Evolutionary conservation across 73 alveolate genomes (phyloP), one percentile per base, ranked within the genome.

Genomic region (Effrenium voratum): DNA sequence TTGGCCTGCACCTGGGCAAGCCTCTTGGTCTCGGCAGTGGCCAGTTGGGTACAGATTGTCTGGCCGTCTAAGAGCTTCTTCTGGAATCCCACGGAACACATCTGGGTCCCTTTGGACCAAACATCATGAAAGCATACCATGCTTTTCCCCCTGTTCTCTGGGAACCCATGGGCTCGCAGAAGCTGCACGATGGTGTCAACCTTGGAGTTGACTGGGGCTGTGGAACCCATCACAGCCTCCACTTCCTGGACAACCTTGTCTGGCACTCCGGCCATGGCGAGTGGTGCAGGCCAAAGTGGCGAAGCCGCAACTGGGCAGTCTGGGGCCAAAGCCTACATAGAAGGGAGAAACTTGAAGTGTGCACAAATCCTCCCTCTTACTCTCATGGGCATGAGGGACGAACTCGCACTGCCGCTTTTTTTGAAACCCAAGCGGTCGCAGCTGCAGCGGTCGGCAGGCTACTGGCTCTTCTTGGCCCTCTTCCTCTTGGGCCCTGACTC

Each of bases 231-330:
- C 32, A 19, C 15, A 55, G 3, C 6, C 26, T 55, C 68, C 68
- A 55, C 68, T 55, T 55, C 68, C 68, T 55, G 68, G 68, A 55
- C 68, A 55, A 55, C 68, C 68, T 55, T 55, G 6, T 55, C 68
- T 55, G 68, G 68, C 68, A 55, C 68, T 55, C 68, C 68, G 26
- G 68, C 68, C 68, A 55, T 55, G 68, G 68, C 68, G 68, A 55
- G 26, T 28, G 68, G 66, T 52, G 66, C 28, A 19, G 68, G 68
- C 68, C 15, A 55, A 55, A 28, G 68, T 55, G 32, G 68, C 68
- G 10, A 52, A 52, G 19, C 66, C 66, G 66, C 66, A 52, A 52
- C 66, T 52, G 66, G 66, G 66, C 66, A 52, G 66, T 52, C 66
- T 52, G 66, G 66, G 66, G 66, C 66, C 66, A 19, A 52, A 52